These are phyloP conservation scores for Trichoderma breve DNA, from an alignment of 2,329 filamentous ascomycete species.

Conservation along the genomic window DNA sequence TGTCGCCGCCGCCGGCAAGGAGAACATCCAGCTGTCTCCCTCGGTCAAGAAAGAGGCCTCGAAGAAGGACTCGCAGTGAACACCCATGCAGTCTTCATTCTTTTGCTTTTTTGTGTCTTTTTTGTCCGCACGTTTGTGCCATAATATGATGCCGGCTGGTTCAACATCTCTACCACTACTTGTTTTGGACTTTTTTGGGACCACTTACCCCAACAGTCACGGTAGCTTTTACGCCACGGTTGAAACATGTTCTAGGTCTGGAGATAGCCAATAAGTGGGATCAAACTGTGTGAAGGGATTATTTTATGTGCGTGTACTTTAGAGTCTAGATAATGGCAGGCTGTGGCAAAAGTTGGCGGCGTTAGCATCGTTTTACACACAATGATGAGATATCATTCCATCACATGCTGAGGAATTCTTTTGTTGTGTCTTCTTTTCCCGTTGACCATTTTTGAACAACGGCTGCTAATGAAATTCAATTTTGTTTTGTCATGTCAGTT, in stretches of 20 bases:
- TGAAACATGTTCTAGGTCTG: constrained; percentile 38
- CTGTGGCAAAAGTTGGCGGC: constrained; percentile 26
- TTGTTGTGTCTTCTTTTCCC: background rate
- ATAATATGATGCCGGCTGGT: constrained; percentile 21
- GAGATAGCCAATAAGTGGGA: constrained; percentile 36
- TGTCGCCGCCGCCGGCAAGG: constrained; percentile 36
- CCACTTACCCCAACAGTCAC: constrained; percentile 25
- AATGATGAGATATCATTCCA: background rate
- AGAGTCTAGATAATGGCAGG: constrained; percentile 34
- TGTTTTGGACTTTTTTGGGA: constrained; percentile 23
- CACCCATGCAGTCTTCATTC: background rate
- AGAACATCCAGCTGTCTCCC: constrained; percentile 51
- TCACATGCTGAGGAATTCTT: background rate
- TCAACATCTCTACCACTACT: constrained; percentile 22
- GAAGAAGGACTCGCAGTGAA: constrained; percentile 32
- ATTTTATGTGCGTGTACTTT: constrained; percentile 42
- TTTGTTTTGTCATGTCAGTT: background rate
- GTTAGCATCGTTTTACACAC: background rate
- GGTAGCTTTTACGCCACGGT: constrained; percentile 32
- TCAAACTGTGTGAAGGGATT: constrained; percentile 30
- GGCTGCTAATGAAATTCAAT: background rate
- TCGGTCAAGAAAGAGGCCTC: constrained; percentile 41
- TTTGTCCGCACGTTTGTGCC: constrained; percentile 18
- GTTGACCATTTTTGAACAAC: background rate
- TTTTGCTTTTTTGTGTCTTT: constrained; percentile 15